These are phyloP conservation scores for Chrysosphaeria jannelii DNA, from an alignment of 2,329 filamentous ascomycete genomes.

Conservation along the genomic window DNA sequence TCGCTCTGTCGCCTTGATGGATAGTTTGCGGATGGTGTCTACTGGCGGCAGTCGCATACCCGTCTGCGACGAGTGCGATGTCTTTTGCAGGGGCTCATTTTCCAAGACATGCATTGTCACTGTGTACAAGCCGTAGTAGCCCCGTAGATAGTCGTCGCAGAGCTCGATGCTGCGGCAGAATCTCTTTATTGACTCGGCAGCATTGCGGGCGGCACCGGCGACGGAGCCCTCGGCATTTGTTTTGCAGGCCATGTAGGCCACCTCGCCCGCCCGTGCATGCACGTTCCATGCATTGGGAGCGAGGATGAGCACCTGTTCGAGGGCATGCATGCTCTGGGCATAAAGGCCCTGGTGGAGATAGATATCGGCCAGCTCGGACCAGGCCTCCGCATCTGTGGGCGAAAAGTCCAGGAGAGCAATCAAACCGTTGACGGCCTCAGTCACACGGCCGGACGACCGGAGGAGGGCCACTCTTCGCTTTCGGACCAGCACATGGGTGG, in stretches of 20 bases:
- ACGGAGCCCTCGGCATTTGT: slow-evolving; percentile 10
- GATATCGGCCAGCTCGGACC: slow-evolving; percentile 71
- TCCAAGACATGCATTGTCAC: slow-evolving; percentile 19
- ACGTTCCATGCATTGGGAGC: slow-evolving; percentile 91
- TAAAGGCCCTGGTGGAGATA: slow-evolving; percentile 57
- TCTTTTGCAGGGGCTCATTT: no score
- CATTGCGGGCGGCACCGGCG: slow-evolving; percentile 16
- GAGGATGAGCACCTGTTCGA: slow-evolving; percentile 72
- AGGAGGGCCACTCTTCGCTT: slow-evolving; percentile 66
- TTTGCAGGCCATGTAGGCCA: slow-evolving; percentile 39
- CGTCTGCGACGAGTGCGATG: no score
- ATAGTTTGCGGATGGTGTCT: no score
- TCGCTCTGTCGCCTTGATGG: slow-evolving; percentile 42
- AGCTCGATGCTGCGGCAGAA: slow-evolving; percentile 82
- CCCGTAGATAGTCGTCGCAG: slow-evolving; percentile 73
- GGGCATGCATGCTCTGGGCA: slow-evolving; percentile 55
- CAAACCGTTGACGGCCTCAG: slow-evolving; percentile 47
- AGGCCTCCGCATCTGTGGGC: slow-evolving; percentile 75
- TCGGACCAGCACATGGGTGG: slow-evolving; percentile 54
- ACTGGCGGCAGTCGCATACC: no score
- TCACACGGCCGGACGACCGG: slow-evolving; percentile 33
- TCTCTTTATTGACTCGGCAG: slow-evolving; percentile 48
- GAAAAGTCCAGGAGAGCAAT: slow-evolving; percentile 50
- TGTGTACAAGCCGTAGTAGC: slow-evolving; percentile 68
- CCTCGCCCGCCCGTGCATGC: slow-evolving; percentile 62